Conservation (phyloP, 2,329 filamentous ascomycete species). For the Trichoderma koningii region DNA sequence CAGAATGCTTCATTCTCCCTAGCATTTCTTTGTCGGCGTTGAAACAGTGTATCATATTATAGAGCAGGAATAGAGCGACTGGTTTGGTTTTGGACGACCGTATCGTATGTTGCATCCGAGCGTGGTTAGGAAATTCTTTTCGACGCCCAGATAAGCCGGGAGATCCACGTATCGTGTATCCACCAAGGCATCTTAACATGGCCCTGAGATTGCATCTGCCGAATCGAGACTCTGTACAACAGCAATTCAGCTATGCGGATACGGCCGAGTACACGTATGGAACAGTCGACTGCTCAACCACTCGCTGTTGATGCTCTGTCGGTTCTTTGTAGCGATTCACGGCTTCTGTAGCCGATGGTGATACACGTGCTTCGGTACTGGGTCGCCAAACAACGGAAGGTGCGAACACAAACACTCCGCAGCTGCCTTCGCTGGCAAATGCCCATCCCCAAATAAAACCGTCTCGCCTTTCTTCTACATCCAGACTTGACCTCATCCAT, state of each 20-base stretch:
- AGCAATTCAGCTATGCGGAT: too few relatives aligned
- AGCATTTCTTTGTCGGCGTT: not conserved
- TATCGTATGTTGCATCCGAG: too few relatives aligned
- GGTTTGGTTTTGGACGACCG: not conserved
- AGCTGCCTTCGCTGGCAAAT: not conserved
- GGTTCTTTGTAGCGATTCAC: conserved; percentile 1
- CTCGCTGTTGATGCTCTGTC: not conserved
- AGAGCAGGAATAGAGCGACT: not conserved
- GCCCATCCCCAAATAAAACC: not conserved
- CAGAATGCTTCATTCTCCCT: not conserved
- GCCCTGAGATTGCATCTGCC: too few relatives aligned
- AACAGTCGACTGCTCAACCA: not conserved
- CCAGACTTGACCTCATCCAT: not conserved
- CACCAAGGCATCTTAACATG: too few relatives aligned
- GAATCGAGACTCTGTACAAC: too few relatives aligned
- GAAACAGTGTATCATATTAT: conserved; percentile 5
- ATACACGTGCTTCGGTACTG: not conserved
- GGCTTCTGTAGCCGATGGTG: conserved; percentile 8
- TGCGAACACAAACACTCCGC: conserved; percentile 2
- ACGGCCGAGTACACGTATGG: not conserved
- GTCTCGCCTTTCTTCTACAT: too few relatives aligned
- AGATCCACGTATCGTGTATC: too few relatives aligned
- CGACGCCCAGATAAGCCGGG: too few relatives aligned
- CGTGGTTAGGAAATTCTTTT: too few relatives aligned
- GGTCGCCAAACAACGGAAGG: conserved; percentile 24